Evolutionary conservation across 2,329 filamentous ascomycete species (phyloP).

Genomic region (Ramularia collo-cygni): DNA sequence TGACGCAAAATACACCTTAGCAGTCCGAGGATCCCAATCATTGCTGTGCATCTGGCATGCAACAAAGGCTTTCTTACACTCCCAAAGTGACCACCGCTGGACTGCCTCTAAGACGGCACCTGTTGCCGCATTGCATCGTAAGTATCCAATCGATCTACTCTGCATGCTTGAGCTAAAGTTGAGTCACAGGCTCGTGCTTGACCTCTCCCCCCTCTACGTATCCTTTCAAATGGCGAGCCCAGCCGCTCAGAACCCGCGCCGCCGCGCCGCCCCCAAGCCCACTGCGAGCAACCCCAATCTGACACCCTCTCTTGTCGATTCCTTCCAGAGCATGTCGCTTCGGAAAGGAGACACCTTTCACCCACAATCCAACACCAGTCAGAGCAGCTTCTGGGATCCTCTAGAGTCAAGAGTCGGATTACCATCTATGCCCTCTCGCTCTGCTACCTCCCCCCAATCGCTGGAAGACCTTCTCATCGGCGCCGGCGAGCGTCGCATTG

Average conservation of each 20-base stretch:
- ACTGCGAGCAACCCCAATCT: conserved; percentile 27
- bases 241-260: conserved; percentile 38
- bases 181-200: conserved; percentile 5
- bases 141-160: conserved; percentile 8
- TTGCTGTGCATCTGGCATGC: no score
- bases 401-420: conserved; percentile 22
- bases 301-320: conserved; percentile 32
- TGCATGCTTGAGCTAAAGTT: conserved; percentile 11
- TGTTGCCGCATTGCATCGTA: conserved; percentile 10
- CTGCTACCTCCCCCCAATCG: conserved; percentile 42
- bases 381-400: conserved; percentile 34
- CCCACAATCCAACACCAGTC: conserved; percentile 37
- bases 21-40: no score
- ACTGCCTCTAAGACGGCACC: conserved; percentile 1
- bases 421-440: conserved; percentile 40
- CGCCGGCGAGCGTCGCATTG: conserved; percentile 38
- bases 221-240: conserved; percentile 7
- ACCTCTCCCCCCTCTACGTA: no score
- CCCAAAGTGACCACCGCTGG: background rate
- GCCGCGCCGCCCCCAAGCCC: conserved; percentile 33
- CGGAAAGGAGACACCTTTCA: conserved; percentile 46
- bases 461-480: conserved; percentile 44
- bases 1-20: background rate
- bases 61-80: background rate
- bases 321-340: conserved; percentile 38